These are phyloP conservation scores for Pseudopyrenochaeta lycopersici DNA, from an alignment of 2,329 filamentous ascomycete genomes.

Conservation along the genomic window DNA sequence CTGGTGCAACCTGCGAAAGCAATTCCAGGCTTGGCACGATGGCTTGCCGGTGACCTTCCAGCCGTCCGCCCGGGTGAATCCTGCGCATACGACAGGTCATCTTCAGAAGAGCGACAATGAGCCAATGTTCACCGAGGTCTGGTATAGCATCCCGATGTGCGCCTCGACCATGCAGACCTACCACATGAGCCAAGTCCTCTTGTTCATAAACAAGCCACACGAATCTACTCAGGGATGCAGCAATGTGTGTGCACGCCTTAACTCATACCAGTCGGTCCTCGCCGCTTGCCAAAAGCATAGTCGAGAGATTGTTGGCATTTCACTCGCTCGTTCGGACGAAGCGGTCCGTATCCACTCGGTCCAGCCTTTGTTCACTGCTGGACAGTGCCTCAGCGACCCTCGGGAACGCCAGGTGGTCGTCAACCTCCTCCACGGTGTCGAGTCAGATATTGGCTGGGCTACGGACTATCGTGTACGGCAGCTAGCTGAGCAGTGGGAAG, in stretches of 20 bases:
- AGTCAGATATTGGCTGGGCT: conserved; percentile 70
- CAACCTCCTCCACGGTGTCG: conserved; percentile 65
- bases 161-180: conserved; percentile 72
- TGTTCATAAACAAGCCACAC: conserved; percentile 69
- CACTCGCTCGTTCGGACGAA: conserved; percentile 64
- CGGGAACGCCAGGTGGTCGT: conserved; percentile 65
- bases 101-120: conserved; percentile 41
- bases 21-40: conserved; percentile 67
- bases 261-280: conserved; percentile 65
- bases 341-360: conserved; percentile 67
- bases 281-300: conserved; percentile 66
- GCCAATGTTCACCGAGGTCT: conserved; percentile 63
- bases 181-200: conserved; percentile 69
- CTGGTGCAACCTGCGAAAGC: conserved; percentile 65
- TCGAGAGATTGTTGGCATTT: conserved; percentile 69
- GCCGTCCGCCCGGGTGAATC: conserved; percentile 62
- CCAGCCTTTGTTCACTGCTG: conserved; percentile 69
- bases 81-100: conserved; percentile 33
- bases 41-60: conserved; percentile 68
- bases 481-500: conserved; percentile 54
- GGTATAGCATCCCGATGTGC: conserved; percentile 71
- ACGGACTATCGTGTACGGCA: conserved; percentile 69
- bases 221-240: conserved; percentile 63
- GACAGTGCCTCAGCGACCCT: conserved; percentile 65
- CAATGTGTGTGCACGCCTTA: conserved; percentile 63